Conservation (phyloP, 306 rosid species). For the Albizia julibrissin region DNA sequence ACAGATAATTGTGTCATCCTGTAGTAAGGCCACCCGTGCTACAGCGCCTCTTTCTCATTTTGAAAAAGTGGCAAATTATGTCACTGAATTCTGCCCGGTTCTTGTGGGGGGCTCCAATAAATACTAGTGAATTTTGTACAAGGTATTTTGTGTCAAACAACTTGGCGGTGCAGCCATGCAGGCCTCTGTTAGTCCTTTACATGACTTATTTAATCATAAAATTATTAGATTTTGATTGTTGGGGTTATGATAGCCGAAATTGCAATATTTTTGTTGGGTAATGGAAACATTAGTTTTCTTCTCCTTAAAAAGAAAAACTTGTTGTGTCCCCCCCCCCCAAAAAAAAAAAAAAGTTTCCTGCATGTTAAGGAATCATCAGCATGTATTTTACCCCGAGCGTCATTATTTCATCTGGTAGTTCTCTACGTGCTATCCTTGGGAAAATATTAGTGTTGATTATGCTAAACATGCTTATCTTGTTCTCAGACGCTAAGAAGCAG, state of each 20-base stretch:
- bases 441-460: not conserved
- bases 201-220: not conserved
- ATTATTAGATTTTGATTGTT: not conserved
- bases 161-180: not conserved
- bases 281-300: not conserved
- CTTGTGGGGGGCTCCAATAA: not conserved
- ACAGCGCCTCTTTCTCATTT: not conserved
- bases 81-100: not conserved
- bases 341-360: not conserved
- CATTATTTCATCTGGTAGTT: constrained; percentile 1
- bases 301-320: not conserved
- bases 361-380: not conserved
- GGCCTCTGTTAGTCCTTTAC: not conserved
- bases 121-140: not conserved
- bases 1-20: not conserved
- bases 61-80: not conserved
- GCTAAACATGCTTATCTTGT: constrained; percentile 23
- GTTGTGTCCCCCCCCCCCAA: not conserved
- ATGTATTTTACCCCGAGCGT: not conserved
- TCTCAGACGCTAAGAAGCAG: constrained; percentile 86
- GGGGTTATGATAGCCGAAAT: not conserved
- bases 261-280: not conserved
- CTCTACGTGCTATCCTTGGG: not conserved
- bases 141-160: not conserved
- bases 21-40: not conserved